A percentile compares a stretch with the other conserved stretches of the same genome.
Evolutionary conservation across 2,329 filamentous ascomycete genomes (phyloP).

Genomic region (Sclerotinia minor): DNA sequence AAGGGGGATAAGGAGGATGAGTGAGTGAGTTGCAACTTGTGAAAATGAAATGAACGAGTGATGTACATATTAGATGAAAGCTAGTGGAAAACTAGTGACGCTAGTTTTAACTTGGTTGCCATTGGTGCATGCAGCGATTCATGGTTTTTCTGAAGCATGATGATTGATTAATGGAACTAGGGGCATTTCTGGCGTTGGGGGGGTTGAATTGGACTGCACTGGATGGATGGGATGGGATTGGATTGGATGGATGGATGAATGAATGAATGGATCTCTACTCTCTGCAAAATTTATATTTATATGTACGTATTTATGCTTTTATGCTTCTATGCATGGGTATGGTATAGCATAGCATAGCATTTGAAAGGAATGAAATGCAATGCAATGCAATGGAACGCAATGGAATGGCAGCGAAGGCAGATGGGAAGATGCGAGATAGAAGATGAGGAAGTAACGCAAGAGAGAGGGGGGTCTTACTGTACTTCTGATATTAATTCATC

Average conservation of each 20-base stretch:
- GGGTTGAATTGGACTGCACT: not conserved
- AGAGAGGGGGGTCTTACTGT: too few species aligned
- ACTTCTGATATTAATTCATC: too few species aligned
- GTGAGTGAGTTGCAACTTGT: constrained; percentile 27
- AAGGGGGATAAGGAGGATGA: constrained; percentile 35
- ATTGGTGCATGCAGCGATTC: not conserved
- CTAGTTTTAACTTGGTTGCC: not conserved
- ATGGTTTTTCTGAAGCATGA: not conserved
- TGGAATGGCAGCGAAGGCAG: too few species aligned
- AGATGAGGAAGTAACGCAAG: too few species aligned
- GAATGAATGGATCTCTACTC: constrained; percentile 2
- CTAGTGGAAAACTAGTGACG: not conserved
- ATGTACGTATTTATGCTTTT: not conserved
- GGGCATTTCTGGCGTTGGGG: constrained; percentile 4
- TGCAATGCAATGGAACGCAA: too few species aligned
- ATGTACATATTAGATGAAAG: constrained; percentile 3
- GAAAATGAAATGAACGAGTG: not conserved
- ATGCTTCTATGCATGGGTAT: not conserved
- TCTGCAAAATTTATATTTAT: not conserved
- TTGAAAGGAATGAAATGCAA: too few species aligned
- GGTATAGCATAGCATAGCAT: not conserved
- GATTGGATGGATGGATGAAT: not conserved
- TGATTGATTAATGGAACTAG: not conserved
- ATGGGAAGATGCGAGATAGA: too few species aligned
- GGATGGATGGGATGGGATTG: not conserved